Conservation (phyloP, 225 moss, liverwort and hornwort species). For the Pleurozium schreberi region DNA sequence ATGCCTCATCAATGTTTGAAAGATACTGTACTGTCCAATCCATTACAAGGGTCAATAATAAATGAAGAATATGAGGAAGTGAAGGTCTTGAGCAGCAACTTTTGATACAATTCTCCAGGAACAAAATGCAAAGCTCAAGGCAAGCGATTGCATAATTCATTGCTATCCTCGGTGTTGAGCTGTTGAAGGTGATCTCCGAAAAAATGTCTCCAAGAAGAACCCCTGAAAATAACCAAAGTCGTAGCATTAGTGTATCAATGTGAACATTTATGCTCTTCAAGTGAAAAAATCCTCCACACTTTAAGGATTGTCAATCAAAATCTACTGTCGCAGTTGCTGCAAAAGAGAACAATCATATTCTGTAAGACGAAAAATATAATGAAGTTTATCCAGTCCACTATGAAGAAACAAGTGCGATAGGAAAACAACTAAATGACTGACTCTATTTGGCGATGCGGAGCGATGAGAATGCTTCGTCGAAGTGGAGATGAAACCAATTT, state of each 20-base stretch:
- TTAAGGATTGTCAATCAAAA: neutral
- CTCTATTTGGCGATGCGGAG: constrained; percentile 94
- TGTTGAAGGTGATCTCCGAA: neutral
- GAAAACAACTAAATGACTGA: neutral
- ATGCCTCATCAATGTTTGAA: neutral
- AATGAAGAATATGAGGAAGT: neutral
- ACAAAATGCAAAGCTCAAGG: neutral
- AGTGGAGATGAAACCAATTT: constrained; percentile 99
- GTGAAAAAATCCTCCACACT: neutral
- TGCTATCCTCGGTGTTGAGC: neutral
- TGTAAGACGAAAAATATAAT: neutral
- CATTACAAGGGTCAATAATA: neutral
- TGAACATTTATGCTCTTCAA: neutral
- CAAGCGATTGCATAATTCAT: neutral
- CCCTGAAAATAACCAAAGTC: neutral
- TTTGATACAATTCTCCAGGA: neutral
- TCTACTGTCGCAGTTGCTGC: neutral
- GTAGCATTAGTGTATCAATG: neutral
- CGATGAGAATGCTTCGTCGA: constrained; percentile 98
- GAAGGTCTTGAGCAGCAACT: neutral
- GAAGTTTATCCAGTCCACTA: neutral
- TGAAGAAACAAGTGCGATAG: neutral
- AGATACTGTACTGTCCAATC: neutral
- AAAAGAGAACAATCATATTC: neutral
- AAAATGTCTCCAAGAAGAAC: neutral